Evolutionary conservation across 495 filamentous ascomycete species (phyloP).

Genomic region (Diplogelasinospora grovesii): DNA sequence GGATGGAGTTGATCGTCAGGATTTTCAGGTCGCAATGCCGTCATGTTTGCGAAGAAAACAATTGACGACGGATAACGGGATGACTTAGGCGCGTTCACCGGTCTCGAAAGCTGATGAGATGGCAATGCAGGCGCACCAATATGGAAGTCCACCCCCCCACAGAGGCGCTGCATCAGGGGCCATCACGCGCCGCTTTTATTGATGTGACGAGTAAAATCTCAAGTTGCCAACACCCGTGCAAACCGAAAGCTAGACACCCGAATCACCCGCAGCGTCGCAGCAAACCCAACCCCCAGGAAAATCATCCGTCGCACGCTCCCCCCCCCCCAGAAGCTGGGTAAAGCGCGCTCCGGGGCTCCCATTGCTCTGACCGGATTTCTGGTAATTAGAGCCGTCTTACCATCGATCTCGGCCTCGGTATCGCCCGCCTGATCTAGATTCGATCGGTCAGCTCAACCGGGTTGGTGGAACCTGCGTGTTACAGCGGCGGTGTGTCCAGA

Average conservation of each 20-base stretch:
- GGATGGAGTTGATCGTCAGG: too few species aligned
- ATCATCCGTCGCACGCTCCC: not conserved
- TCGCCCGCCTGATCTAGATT: conserved; percentile 23
- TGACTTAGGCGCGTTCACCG: not conserved
- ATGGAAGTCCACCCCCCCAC: not conserved
- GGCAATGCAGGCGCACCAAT: not conserved
- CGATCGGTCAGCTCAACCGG: conserved; percentile 18
- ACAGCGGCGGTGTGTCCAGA: conserved; percentile 1
- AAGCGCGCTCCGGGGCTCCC: conserved; percentile 9
- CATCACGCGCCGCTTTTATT: too few species aligned
- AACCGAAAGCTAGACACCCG: too few species aligned
- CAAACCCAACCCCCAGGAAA: not conserved
- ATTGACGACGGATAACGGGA: too few species aligned
- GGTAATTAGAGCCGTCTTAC: conserved; percentile 13
- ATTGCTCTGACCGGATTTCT: conserved; percentile 21
- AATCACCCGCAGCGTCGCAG: too few species aligned
- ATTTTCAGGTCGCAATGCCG: too few species aligned
- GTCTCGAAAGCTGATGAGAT: not conserved
- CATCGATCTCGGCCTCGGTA: conserved; percentile 17
- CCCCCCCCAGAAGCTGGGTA: too few species aligned
- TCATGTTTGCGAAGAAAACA: too few species aligned
- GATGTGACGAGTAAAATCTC: too few species aligned
- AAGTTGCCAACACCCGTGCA: too few species aligned
- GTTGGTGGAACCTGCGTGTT: conserved; percentile 15
- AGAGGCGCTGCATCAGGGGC: not conserved